Conservation (phyloP, 805 yeast species). For the Zygoascus tannicola region DNA sequence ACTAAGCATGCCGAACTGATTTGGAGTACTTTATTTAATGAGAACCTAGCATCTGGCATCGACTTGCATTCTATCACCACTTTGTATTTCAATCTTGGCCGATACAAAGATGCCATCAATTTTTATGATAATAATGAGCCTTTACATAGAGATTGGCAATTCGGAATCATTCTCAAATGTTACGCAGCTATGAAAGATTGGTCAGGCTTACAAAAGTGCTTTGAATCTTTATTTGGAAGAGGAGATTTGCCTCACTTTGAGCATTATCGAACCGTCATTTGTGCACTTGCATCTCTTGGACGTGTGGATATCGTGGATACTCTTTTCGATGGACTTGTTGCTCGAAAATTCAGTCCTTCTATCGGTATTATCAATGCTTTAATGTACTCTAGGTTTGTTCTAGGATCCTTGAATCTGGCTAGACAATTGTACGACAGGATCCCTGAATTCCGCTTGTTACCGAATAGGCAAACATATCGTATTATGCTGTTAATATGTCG, state of each 20-base stretch:
- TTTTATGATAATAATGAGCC: conserved; percentile 32
- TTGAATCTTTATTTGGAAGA: conserved; percentile 44
- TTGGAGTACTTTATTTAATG: conserved; percentile 28
- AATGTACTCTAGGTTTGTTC: conserved; percentile 30
- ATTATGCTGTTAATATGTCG: conserved; percentile 31
- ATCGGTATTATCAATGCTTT: conserved; percentile 37
- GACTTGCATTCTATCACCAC: conserved; percentile 24
- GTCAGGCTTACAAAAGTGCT: conserved; percentile 45
- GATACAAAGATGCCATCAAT: conserved; percentile 21
- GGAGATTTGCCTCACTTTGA: conserved; percentile 42
- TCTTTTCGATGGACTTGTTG: conserved; percentile 40
- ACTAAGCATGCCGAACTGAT: conserved; percentile 16
- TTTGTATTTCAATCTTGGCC: conserved; percentile 16
- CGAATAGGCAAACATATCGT: conserved; percentile 26
- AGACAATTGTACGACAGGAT: conserved; percentile 16
- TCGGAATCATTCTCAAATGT: conserved; percentile 39
- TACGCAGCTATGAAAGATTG: conserved; percentile 42
- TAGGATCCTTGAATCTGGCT: conserved; percentile 1
- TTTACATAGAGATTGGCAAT: conserved; percentile 40
- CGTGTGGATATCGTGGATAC: conserved; percentile 40
- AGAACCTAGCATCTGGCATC: conserved; percentile 9
- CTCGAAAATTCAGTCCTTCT: conserved; percentile 41
- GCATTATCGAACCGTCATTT: conserved; percentile 56
- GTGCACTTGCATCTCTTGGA: conserved; percentile 44
- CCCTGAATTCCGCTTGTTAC: conserved; percentile 25